Percentiles rank a stretch among this genome's conserved stretches.
phyloP scores from a whole-genome alignment of 2,329 filamentous ascomycete genomes.

The Fusarium oxysporum region DNA sequence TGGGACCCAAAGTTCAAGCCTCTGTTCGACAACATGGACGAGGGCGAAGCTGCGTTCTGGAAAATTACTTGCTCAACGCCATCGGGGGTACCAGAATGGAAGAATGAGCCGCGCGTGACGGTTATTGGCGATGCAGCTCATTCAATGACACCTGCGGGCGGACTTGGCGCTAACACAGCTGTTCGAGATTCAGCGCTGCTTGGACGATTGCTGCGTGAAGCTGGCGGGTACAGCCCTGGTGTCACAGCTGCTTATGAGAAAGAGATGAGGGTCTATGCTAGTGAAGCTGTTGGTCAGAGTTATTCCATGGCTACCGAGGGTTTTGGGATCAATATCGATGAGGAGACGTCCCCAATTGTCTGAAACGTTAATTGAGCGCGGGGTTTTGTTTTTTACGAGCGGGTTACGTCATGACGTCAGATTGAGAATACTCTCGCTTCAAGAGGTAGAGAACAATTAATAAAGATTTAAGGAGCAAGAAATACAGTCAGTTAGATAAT shows the following conservation, averaged over 20 bases:
- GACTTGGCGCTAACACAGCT: slow-evolving; percentile 68
- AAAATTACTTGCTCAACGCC: slow-evolving; percentile 74
- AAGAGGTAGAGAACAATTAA: background rate
- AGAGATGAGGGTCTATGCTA: slow-evolving; percentile 71
- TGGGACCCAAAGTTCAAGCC: slow-evolving; percentile 69
- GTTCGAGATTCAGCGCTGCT: slow-evolving; percentile 66
- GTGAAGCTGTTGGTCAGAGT: slow-evolving; percentile 65
- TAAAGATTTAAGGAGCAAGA: background rate
- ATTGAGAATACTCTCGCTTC: background rate
- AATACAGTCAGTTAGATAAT: background rate
- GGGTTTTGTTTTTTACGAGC: background rate
- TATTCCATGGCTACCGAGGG: slow-evolving; percentile 59
- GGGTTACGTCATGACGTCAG: background rate
- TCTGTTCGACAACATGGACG: slow-evolving; percentile 69
- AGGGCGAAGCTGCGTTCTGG: slow-evolving; percentile 71
- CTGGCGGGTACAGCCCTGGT: slow-evolving; percentile 65
- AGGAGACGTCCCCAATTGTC: slow-evolving; percentile 44
- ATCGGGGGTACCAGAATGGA: slow-evolving; percentile 69
- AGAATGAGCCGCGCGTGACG: slow-evolving; percentile 67
- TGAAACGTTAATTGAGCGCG: background rate
- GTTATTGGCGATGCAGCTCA: slow-evolving; percentile 69
- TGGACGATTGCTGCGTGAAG: slow-evolving; percentile 62
- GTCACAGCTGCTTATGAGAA: slow-evolving; percentile 68
- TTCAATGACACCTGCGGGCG: slow-evolving; percentile 68
- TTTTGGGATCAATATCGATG: slow-evolving; percentile 62